Conservation (phyloP, 768 basidiomycete species). For the Tremella yokohamensis region DNA sequence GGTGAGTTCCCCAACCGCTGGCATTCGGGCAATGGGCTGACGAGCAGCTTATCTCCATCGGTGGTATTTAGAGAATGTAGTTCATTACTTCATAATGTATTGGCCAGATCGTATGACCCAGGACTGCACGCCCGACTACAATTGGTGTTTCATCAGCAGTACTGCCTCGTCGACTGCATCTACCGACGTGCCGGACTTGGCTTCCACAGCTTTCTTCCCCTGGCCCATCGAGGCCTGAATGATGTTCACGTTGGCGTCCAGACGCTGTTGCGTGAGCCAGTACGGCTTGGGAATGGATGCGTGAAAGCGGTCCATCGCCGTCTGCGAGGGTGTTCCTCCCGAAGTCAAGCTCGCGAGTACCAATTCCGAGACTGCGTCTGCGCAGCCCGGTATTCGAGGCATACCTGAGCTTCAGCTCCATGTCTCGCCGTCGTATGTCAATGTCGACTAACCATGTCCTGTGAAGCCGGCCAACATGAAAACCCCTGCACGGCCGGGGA, state of each 20-base stretch:
- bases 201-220: slow-evolving; percentile 10
- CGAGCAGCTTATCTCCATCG: not conserved
- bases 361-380: slow-evolving; percentile 19
- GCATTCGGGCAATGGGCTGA: not conserved
- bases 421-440: no score
- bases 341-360: slow-evolving; percentile 7
- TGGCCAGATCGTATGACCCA: no score
- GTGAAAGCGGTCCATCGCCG: slow-evolving; percentile 11
- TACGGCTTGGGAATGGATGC: slow-evolving; percentile 25
- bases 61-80: not conserved
- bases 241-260: slow-evolving; percentile 20
- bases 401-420: slow-evolving; percentile 21
- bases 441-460: slow-evolving; percentile 33
- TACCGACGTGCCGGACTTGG: not conserved
- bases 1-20: slow-evolving; percentile 4
- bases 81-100: no score
- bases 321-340: not conserved
- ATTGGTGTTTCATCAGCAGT: no score
- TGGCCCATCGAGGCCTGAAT: slow-evolving; percentile 31
- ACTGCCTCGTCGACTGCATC: no score
- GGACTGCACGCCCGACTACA: no score
- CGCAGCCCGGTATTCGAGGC: slow-evolving; percentile 35
- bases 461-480: slow-evolving; percentile 36
- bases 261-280: slow-evolving; percentile 23
- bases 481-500: slow-evolving; percentile 26